Percentiles rank a stretch among this genome's conserved stretches.
Conservation (phyloP, 192 early-diverging fungal species). For the Coemansia sp. region DNA sequence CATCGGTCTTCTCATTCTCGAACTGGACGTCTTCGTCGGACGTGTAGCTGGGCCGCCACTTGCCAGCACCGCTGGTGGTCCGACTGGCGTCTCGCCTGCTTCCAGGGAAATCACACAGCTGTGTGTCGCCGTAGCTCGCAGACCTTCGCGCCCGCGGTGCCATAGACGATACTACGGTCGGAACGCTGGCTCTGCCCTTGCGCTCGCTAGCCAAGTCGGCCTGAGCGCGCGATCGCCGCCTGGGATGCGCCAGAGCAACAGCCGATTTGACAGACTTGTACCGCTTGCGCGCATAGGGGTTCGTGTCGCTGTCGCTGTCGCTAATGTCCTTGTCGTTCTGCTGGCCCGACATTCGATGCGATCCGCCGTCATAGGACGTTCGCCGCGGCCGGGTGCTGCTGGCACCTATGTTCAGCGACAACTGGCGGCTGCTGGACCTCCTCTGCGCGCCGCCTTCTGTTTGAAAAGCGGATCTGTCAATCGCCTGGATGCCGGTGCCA, state of each 20-base stretch:
- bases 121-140: constrained; percentile 27
- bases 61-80: constrained; percentile 15
- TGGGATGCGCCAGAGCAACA: constrained; percentile 35
- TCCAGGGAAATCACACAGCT: not conserved
- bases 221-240: constrained; percentile 10
- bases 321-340: constrained; percentile 31
- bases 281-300: constrained; percentile 46
- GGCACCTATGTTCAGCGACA: not conserved
- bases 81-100: not conserved
- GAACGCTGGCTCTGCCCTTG: constrained; percentile 2
- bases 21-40: constrained; percentile 1
- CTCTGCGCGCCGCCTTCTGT: constrained; percentile 1
- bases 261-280: constrained; percentile 44
- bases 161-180: constrained; percentile 4
- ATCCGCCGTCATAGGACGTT: constrained; percentile 37
- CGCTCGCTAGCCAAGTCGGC: not conserved
- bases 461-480: not conserved
- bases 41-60: constrained; percentile 24
- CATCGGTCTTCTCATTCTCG: not conserved
- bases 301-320: constrained; percentile 13
- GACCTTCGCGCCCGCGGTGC: constrained; percentile 35
- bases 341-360: constrained; percentile 12
- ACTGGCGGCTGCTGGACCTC: not conserved
- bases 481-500: constrained; percentile 1
- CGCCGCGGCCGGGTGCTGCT: constrained; percentile 23